A percentile compares a stretch with the other conserved stretches of the same genome.
These are phyloP conservation scores for Tilletia indica DNA, from an alignment of 1,284 basidiomycete species.

Conservation along the genomic window DNA sequence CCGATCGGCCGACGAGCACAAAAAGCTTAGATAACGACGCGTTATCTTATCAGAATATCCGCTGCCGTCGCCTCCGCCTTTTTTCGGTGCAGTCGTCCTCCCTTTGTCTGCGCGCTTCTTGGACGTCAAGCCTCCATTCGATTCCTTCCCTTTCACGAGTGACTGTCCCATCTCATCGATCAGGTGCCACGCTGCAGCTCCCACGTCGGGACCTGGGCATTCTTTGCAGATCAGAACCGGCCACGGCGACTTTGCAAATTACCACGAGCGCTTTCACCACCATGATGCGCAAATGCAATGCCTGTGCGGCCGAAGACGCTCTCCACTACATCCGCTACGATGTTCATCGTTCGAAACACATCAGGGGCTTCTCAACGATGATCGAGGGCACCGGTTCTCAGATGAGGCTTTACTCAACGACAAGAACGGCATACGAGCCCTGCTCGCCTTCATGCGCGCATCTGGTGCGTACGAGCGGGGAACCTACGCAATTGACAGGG, in stretches of 20 bases:
- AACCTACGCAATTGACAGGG: background rate
- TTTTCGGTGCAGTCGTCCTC: no score
- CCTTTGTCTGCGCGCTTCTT: no score
- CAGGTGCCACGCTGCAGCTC: background rate
- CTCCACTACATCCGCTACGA: background rate
- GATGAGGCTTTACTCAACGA: background rate
- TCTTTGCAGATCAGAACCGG: background rate
- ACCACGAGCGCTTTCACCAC: background rate
- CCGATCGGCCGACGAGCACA: no score
- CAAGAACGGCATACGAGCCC: background rate
- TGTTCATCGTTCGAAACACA: background rate
- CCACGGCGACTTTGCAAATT: background rate
- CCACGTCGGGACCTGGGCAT: background rate
- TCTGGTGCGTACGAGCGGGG: background rate
- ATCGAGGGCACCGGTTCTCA: background rate
- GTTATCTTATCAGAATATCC: no score
- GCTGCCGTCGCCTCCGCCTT: no score
- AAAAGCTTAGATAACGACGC: no score
- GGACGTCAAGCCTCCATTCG: no score
- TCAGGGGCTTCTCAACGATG: background rate
- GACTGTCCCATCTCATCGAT: background rate
- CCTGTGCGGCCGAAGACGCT: background rate
- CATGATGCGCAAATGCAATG: background rate
- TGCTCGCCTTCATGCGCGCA: background rate
- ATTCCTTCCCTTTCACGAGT: background rate